Evolutionary conservation across 2,329 filamentous ascomycete species (phyloP).

Genomic region (Plectosphaerella cucumerina): DNA sequence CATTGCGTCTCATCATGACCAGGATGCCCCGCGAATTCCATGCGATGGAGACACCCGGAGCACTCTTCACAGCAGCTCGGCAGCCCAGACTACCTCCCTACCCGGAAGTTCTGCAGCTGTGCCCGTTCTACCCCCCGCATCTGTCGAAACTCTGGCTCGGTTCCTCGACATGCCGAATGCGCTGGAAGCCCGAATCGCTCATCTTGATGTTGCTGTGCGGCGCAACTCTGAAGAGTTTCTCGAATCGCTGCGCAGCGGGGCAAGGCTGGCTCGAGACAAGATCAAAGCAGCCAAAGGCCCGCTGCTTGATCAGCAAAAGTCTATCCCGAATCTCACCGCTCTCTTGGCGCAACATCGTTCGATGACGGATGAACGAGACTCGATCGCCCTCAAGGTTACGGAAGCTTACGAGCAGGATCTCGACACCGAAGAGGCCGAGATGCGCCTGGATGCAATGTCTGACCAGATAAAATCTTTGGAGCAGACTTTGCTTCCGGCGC

Average conservation of each 20-base stretch:
- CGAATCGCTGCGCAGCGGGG: slow-evolving; percentile 40
- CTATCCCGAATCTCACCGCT: slow-evolving; percentile 33
- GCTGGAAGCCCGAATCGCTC: slow-evolving; percentile 29
- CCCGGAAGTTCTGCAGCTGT: slow-evolving; percentile 17
- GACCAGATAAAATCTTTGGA: slow-evolving; percentile 36
- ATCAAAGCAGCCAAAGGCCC: slow-evolving; percentile 47
- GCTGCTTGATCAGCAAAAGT: slow-evolving; percentile 40
- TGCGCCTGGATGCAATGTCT: slow-evolving; percentile 42
- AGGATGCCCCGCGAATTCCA: too few relatives aligned
- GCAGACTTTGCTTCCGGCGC: slow-evolving; percentile 30
- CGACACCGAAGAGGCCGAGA: slow-evolving; percentile 49
- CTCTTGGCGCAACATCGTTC: slow-evolving; percentile 38
- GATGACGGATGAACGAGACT: slow-evolving; percentile 38
- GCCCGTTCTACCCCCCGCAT: slow-evolving; percentile 5
- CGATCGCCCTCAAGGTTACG: slow-evolving; percentile 40
- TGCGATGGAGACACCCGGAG: too few relatives aligned
- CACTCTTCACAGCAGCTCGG: too few relatives aligned
- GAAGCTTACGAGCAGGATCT: slow-evolving; percentile 46
- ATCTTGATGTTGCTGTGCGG: slow-evolving; percentile 36
- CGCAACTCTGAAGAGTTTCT: slow-evolving; percentile 45
- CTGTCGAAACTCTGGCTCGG: slow-evolving; percentile 6
- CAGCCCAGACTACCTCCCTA: not conserved
- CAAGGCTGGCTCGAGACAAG: slow-evolving; percentile 38
- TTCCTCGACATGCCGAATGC: slow-evolving; percentile 22
- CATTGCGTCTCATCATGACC: too few relatives aligned